Percentiles rank a stretch among this genome's conserved stretches.
phyloP scores from a whole-genome alignment of 768 basidiomycete genomes.

The Gloeostereum incarnatum region DNA sequence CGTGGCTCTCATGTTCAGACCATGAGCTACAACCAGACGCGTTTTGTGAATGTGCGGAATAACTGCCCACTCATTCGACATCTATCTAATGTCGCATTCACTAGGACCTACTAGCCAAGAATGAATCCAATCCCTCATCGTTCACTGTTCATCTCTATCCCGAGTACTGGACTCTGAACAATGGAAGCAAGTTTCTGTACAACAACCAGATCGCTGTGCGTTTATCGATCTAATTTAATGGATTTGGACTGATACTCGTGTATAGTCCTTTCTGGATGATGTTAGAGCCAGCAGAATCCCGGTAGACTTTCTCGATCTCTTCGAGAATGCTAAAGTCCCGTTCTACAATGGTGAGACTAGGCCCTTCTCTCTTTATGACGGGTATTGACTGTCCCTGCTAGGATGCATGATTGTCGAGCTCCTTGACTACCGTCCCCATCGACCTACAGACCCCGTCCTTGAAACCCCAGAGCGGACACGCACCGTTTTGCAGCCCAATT shows the following conservation, averaged over 20 bases:
- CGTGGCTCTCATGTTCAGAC: background rate
- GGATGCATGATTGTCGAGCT: constrained; percentile 85
- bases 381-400: constrained; percentile 17
- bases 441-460: constrained; percentile 43
- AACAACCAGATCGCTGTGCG: constrained; percentile 65
- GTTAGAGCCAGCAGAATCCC: constrained; percentile 79
- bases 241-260: background rate
- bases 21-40: constrained; percentile 58
- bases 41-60: constrained; percentile 30
- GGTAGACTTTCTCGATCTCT: constrained; percentile 75
- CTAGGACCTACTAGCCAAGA: constrained; percentile 50
- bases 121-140: constrained; percentile 52
- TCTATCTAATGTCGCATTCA: constrained; percentile 5
- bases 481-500: constrained; percentile 68
- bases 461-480: constrained; percentile 57
- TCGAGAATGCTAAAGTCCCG: constrained; percentile 62
- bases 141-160: constrained; percentile 72
- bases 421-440: constrained; percentile 62
- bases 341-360: constrained; percentile 72
- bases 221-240: constrained; percentile 2
- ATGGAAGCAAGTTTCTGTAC: constrained; percentile 74
- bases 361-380: background rate
- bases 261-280: constrained; percentile 73
- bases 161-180: constrained; percentile 79
- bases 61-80: background rate